These are phyloP conservation scores for Sporothrix phasma DNA, from an alignment of 2,329 filamentous ascomycete species.

Conservation along the genomic window DNA sequence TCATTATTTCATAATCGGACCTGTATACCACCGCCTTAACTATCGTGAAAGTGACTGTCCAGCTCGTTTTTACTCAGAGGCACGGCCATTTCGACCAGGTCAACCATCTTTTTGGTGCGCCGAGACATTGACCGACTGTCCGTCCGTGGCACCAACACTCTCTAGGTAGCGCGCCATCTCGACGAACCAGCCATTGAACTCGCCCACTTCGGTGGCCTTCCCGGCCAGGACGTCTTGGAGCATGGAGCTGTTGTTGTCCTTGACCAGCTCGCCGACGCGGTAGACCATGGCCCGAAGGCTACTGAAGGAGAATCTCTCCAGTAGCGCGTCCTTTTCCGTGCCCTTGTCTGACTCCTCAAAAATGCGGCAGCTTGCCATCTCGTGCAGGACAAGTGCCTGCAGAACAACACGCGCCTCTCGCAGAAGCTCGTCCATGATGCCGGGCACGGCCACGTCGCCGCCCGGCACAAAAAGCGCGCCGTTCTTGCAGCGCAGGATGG, in stretches of 20 bases:
- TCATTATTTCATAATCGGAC: neutral
- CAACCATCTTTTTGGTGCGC: slow-evolving; percentile 20
- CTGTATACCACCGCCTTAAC: no score
- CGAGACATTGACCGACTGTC: slow-evolving; percentile 14
- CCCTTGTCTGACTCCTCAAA: slow-evolving; percentile 20
- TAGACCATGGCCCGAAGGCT: slow-evolving; percentile 38
- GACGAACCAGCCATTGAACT: slow-evolving; percentile 42
- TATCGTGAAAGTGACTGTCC: slow-evolving; percentile 13
- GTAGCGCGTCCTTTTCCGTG: neutral
- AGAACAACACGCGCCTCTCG: slow-evolving; percentile 68
- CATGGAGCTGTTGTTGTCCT: slow-evolving; percentile 51
- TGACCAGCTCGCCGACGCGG: slow-evolving; percentile 37
- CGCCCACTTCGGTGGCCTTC: slow-evolving; percentile 44
- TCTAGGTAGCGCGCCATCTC: slow-evolving; percentile 22
- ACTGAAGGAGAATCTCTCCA: slow-evolving; percentile 34
- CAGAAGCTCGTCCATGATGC: slow-evolving; percentile 58
- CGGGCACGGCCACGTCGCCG: slow-evolving; percentile 13
- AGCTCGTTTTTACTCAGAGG: slow-evolving; percentile 16
- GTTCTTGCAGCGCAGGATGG: slow-evolving; percentile 65
- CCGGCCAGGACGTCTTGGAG: slow-evolving; percentile 46
- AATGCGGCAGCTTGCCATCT: slow-evolving; percentile 32
- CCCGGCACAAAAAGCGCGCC: slow-evolving; percentile 54
- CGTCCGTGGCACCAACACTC: neutral
- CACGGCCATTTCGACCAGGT: slow-evolving; percentile 20
- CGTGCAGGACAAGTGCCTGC: slow-evolving; percentile 53